phyloP scores from a whole-genome alignment of 176 grass and related monocot genomes.

The Ampelocalamus luodianensis region DNA sequence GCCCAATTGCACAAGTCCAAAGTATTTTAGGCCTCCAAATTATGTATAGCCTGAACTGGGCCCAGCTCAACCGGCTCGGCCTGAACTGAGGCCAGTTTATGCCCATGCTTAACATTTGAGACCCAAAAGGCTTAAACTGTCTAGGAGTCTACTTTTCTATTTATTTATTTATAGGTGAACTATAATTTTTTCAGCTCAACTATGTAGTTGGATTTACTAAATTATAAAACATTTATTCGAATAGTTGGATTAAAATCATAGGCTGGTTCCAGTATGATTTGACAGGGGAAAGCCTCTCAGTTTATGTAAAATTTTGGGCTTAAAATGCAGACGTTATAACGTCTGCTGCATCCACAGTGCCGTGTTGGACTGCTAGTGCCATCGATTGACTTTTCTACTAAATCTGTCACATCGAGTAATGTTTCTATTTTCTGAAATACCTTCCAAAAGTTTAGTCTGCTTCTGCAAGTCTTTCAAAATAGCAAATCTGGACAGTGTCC shows the following conservation, averaged over 20 bases:
- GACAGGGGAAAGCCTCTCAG: not conserved
- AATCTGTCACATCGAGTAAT: conserved; percentile 4
- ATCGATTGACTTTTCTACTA: not conserved
- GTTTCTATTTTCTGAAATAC: conserved; percentile 18
- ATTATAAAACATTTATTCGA: too few species aligned
- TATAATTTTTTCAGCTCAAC: not conserved
- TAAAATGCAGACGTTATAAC: not conserved
- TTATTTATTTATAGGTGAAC: not conserved
- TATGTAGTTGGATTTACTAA: not conserved
- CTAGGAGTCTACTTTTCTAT: not conserved
- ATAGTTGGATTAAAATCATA: not conserved
- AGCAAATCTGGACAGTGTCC: conserved; percentile 21
- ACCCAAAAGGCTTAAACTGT: not conserved
- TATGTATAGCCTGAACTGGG: not conserved
- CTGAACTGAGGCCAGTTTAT: not conserved
- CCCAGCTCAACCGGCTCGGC: not conserved
- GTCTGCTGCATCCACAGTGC: not conserved
- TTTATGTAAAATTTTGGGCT: not conserved
- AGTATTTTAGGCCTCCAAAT: not conserved
- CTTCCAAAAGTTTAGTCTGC: conserved; percentile 11
- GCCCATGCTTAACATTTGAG: not conserved
- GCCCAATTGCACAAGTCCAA: not conserved
- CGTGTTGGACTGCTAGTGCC: not conserved
- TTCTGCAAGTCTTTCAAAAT: conserved; percentile 9
- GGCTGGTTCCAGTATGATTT: not conserved